Base-by-base conservation (phyloP, 2,329 filamentous ascomycete genomes). In the Alternaria brassicae region DNA sequence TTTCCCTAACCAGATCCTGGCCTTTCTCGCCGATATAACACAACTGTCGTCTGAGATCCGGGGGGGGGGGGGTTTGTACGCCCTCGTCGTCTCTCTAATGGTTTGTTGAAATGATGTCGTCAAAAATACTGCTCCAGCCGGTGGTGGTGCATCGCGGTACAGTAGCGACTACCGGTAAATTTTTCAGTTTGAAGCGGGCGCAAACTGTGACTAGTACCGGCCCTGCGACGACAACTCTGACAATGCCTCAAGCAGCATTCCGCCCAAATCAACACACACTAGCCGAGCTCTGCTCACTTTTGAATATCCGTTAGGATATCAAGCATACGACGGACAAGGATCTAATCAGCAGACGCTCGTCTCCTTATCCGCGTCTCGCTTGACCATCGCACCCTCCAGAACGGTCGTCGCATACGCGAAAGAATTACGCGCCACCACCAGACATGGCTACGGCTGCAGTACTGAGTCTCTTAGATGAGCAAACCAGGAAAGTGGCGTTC, bases 381-480 rank as follows among this genome's bases (percentile, higher is more conserved):
- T 42, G 19, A 30, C 21, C 27, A 27, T 15, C 53, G 17, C 28
- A 56, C 9, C 34, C 19, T 27, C 10, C 2, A 9, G 6, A 19
- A 56, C 21, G 45, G 25, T 28, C 32, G 30, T 19, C 36, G 32
- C 41, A 30, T 30, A n/a, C 19, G 41, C 41, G 25, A n/a, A 45
- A 28, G 9, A 13, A 6, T 34, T 2, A 27, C n/a, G 17, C n/a
- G n/a, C 19, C n/a, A 27, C 17, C 10, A 2, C 2, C 19, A 19
- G 30, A 25, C 30, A 62, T 59, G 58, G 50, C 59, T 4, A 63
- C 68, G 51, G 65, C 71, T 42, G 60, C 60, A 23, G 58, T 71
- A 37, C 62, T 75, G 30, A 53, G 60, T 34, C 67, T 72, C 41
- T 58, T 72, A 21, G 69, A 72, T 42, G 65, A 64, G 23, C 53